Evolutionary conservation across 257 asterid genomes (phyloP).

Genomic region (Euphrasia confusa): DNA sequence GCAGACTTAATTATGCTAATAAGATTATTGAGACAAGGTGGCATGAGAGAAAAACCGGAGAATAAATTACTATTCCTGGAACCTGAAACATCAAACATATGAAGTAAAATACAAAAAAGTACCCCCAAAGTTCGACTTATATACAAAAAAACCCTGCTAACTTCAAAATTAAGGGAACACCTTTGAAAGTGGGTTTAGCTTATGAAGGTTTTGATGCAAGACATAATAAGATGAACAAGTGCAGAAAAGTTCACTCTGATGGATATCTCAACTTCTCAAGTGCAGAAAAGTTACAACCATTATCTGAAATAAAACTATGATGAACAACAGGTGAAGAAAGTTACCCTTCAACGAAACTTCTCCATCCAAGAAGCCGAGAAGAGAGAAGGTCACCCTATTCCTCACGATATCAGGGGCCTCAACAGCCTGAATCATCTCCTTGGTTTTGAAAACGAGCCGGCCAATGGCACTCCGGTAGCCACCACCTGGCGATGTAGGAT

Average conservation of each 20-base stretch:
- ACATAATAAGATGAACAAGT: neutral
- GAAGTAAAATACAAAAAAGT: too few species aligned
- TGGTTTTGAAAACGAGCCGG: slow-evolving; percentile 68
- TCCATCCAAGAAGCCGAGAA: slow-evolving; percentile 73
- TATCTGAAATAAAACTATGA: too few species aligned
- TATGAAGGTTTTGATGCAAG: neutral
- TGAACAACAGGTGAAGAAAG: neutral
- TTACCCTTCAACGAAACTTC: slow-evolving; percentile 80
- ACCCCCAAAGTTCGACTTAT: too few species aligned
- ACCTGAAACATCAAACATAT: too few species aligned
- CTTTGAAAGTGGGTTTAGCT: neutral
- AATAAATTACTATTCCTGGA: too few species aligned
- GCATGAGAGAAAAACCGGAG: neutral
- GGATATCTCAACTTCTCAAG: too few species aligned
- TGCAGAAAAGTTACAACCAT: too few species aligned
- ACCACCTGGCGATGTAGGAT: slow-evolving; percentile 92
- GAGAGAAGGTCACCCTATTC: slow-evolving; percentile 62
- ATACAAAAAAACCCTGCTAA: neutral
- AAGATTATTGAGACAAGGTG: too few species aligned
- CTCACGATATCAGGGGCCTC: slow-evolving; percentile 75
- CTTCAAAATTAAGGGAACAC: too few species aligned
- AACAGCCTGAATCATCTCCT: slow-evolving; percentile 83
- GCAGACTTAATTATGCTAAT: too few species aligned
- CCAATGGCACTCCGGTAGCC: slow-evolving; percentile 78
- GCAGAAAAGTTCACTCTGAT: too few species aligned